Conservation (phyloP, 2,329 filamentous ascomycete genomes). For the Sporothrix brasiliensis region DNA sequence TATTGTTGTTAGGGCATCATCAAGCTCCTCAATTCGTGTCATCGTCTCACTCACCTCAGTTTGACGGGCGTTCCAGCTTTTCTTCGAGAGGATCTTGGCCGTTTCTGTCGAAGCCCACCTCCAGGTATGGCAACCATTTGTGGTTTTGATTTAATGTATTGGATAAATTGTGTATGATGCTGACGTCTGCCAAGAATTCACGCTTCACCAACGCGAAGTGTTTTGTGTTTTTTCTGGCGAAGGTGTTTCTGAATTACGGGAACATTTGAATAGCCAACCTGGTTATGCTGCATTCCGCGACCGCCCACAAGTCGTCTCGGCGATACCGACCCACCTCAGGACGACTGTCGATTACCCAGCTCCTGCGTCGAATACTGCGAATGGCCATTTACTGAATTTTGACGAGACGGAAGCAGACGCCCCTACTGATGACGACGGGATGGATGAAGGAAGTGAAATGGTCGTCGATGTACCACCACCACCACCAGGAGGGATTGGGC, state of each 20-base stretch:
- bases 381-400: slow-evolving; percentile 32
- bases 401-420: slow-evolving; percentile 40
- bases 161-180: background rate
- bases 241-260: slow-evolving; percentile 76
- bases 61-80: slow-evolving; percentile 93
- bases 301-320: slow-evolving; percentile 27
- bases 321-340: slow-evolving; percentile 25
- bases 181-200: slow-evolving; percentile 69
- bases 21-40: slow-evolving; percentile 84
- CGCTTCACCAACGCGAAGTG: slow-evolving; percentile 88
- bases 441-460: slow-evolving; percentile 46
- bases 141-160: background rate
- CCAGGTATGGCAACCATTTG: slow-evolving; percentile 53
- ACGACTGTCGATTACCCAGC: background rate
- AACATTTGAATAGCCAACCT: slow-evolving; percentile 68
- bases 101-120: slow-evolving; percentile 85
- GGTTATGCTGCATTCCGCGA: slow-evolving; percentile 53
- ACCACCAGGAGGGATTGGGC: background rate
- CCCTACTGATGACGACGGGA: slow-evolving; percentile 50
- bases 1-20: slow-evolving; percentile 69
- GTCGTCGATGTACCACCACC: slow-evolving; percentile 9
- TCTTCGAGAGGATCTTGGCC: slow-evolving; percentile 77
- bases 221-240: slow-evolving; percentile 96
- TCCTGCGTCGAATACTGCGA: slow-evolving; percentile 1
- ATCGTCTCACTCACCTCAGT: slow-evolving; percentile 88